Conservation (phyloP, 1,284 basidiomycete species). For the Malassezia slooffiae region DNA sequence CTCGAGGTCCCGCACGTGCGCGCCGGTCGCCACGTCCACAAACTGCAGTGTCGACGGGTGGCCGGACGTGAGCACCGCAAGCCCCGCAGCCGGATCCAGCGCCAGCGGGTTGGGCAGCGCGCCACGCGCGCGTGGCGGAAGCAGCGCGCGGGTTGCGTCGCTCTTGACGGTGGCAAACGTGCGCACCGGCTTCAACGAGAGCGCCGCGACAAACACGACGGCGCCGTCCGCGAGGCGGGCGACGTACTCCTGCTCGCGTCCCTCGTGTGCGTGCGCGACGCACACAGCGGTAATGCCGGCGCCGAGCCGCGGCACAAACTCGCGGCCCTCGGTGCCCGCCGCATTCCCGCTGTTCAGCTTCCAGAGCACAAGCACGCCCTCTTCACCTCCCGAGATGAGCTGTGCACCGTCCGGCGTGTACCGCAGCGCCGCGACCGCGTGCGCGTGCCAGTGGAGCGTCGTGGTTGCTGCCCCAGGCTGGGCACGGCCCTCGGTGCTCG, state of each 20-base stretch:
- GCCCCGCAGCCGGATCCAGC: slow-evolving; percentile 30
- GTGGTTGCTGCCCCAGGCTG: slow-evolving; percentile 58
- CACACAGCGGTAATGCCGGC: slow-evolving; percentile 58
- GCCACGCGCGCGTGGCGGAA: not conserved
- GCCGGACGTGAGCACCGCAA: slow-evolving; percentile 68
- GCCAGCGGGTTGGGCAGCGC: slow-evolving; percentile 25
- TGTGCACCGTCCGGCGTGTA: slow-evolving; percentile 88
- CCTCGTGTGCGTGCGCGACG: slow-evolving; percentile 54
- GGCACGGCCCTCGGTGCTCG: slow-evolving; percentile 15
- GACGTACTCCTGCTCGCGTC: slow-evolving; percentile 69
- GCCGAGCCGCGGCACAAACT: slow-evolving; percentile 80
- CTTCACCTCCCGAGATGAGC: slow-evolving; percentile 86
- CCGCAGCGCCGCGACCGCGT: slow-evolving; percentile 75
- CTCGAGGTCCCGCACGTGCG: slow-evolving; percentile 74
- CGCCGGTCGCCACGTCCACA: slow-evolving; percentile 64
- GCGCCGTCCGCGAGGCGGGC: slow-evolving; percentile 72
- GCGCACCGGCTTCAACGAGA: slow-evolving; percentile 61
- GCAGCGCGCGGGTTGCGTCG: slow-evolving; percentile 29
- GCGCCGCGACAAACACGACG: slow-evolving; percentile 64
- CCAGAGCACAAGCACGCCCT: slow-evolving; percentile 91
- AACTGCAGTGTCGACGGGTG: slow-evolving; percentile 89
- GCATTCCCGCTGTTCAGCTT: slow-evolving; percentile 50
- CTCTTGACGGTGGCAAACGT: slow-evolving; percentile 68
- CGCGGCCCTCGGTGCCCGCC: slow-evolving; percentile 20
- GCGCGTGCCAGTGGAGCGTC: slow-evolving; percentile 90